These are phyloP conservation scores for Jatropha multifida DNA, from an alignment of 441 rosid species.

Conservation along the genomic window DNA sequence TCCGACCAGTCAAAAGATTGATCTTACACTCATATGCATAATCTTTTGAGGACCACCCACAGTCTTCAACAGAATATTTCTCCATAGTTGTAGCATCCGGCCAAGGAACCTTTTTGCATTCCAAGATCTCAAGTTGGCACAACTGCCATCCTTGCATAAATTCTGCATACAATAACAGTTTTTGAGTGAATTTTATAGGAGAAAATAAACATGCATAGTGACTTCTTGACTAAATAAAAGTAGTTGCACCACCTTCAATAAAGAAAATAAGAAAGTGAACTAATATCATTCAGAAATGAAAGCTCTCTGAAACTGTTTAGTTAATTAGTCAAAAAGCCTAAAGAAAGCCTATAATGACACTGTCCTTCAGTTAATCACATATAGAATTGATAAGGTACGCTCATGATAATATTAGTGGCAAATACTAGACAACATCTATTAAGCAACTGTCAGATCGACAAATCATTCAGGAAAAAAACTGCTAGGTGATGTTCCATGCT, in stretches of 20 bases:
- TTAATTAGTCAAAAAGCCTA: not conserved
- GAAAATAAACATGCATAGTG: too few species aligned
- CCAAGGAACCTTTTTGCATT: constrained; percentile 78
- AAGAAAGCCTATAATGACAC: not conserved
- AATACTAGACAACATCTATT: not conserved
- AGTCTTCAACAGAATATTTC: constrained; percentile 53
- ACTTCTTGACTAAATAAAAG: not conserved
- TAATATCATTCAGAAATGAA: not conserved
- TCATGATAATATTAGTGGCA: too few species aligned
- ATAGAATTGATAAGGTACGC: not conserved
- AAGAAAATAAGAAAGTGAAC: not conserved
- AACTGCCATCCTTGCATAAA: constrained; percentile 65
- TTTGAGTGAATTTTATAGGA: constrained; percentile 8
- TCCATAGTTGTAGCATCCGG: constrained; percentile 52
- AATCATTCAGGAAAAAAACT: constrained; percentile 2
- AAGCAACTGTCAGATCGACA: not conserved
- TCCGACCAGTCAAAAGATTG: constrained; percentile 84
- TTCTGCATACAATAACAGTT: constrained; percentile 44
- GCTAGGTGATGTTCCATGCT: not conserved
- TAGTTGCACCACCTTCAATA: not conserved
- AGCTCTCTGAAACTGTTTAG: not conserved
- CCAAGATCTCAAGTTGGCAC: constrained; percentile 83
- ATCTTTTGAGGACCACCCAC: constrained; percentile 63
- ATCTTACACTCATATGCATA: constrained; percentile 78
- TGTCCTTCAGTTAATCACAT: not conserved